Conservation (phyloP, 495 filamentous ascomycete genomes). For the Penicillium arizonense region DNA sequence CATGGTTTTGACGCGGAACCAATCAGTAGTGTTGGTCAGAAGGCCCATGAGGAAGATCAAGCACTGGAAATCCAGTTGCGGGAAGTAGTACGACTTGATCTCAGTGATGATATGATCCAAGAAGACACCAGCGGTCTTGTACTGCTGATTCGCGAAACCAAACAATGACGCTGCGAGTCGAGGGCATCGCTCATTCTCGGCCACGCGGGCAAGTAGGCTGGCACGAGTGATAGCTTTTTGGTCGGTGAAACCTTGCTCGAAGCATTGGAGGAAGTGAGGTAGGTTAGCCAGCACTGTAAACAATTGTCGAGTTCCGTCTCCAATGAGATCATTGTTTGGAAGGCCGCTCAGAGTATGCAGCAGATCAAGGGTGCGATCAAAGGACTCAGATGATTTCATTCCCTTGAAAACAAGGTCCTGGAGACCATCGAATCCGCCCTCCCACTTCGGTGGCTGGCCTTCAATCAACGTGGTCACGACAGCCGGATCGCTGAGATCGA, state of each 20-base stretch:
- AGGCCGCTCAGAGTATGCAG: constrained; percentile 76
- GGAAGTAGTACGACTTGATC: constrained; percentile 76
- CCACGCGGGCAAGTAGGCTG: constrained; percentile 64
- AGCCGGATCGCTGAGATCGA: constrained; percentile 71
- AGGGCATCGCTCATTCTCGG: constrained; percentile 60
- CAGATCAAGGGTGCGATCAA: constrained; percentile 71
- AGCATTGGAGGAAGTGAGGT: constrained; percentile 78
- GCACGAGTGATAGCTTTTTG: constrained; percentile 58
- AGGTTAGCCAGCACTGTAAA: constrained; percentile 86
- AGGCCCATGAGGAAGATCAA: constrained; percentile 90
- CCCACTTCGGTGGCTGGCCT: constrained; percentile 81
- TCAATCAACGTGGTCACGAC: constrained; percentile 70
- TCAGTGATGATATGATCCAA: constrained; percentile 71
- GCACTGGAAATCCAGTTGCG: constrained; percentile 77
- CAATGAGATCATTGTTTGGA: constrained; percentile 78
- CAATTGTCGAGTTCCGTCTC: constrained; percentile 74
- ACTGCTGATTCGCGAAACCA: constrained; percentile 66
- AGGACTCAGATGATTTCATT: constrained; percentile 77
- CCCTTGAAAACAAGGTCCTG: constrained; percentile 88
- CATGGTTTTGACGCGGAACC: constrained; percentile 92
- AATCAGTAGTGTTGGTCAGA: constrained; percentile 80
- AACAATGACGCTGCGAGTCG: constrained; percentile 55
- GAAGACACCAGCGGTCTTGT: constrained; percentile 74
- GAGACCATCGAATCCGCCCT: constrained; percentile 83
- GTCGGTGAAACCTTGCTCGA: constrained; percentile 63